phyloP scores from a whole-genome alignment of 2,329 filamentous ascomycete genomes.

The Rugonectria rugulosa region DNA sequence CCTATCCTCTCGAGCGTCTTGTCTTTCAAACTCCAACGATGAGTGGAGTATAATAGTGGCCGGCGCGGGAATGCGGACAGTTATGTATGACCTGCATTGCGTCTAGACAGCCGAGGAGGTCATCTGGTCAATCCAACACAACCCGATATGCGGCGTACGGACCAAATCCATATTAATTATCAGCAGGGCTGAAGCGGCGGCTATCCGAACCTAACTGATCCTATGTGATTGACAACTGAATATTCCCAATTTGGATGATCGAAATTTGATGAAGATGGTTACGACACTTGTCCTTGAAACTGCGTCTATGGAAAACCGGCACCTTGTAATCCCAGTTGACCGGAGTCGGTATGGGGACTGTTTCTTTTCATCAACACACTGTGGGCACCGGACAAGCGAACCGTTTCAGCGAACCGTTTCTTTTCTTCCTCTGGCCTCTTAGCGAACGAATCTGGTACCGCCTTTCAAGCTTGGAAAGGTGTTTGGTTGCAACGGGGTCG shows the following conservation, averaged over 20 bases:
- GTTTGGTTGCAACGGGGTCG: conserved; percentile 3
- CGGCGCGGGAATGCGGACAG: conserved; percentile 18
- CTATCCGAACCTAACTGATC: background rate
- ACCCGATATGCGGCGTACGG: too few relatives aligned
- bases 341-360: too few relatives aligned
- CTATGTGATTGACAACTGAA: background rate
- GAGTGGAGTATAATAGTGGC: conserved; percentile 12
- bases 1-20: background rate
- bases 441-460: background rate
- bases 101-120: conserved; percentile 6
- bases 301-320: too few relatives aligned
- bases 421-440: background rate
- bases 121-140: conserved; percentile 12
- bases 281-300: too few relatives aligned
- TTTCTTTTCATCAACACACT: too few relatives aligned
- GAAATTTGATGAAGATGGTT: too few relatives aligned
- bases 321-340: too few relatives aligned
- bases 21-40: conserved; percentile 1
- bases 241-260: background rate
- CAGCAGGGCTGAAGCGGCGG: conserved; percentile 10
- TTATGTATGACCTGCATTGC: conserved; percentile 27
- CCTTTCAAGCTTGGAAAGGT: conserved; percentile 1
- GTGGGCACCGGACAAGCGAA: too few relatives aligned
- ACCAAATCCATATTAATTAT: background rate
- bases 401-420: too few relatives aligned